Evolutionary conservation across 805 yeast genomes (phyloP).

Genomic region (Lipomyces kockii): DNA sequence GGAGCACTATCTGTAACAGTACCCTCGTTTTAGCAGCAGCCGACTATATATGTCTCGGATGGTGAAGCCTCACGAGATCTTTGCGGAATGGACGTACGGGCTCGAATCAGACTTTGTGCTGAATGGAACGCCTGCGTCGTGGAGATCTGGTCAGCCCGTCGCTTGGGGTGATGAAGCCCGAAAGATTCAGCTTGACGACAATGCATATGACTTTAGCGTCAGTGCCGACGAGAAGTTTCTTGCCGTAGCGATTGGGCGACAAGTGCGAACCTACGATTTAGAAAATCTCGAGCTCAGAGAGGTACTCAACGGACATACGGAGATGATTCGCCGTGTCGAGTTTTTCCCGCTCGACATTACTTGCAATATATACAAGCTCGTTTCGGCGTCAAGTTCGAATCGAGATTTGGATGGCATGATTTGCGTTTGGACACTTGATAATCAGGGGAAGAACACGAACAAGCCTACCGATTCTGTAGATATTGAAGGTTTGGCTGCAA

Average conservation of each 20-base stretch:
- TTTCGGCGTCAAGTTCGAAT: background rate
- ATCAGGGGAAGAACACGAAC: background rate
- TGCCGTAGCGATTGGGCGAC: background rate
- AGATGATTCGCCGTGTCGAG: background rate
- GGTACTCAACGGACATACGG: conserved; percentile 1
- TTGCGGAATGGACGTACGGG: background rate
- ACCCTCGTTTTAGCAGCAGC: too few relatives aligned
- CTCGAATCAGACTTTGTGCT: conserved; percentile 3
- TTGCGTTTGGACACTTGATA: conserved; percentile 3
- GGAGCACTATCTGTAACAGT: too few relatives aligned
- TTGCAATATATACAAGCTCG: background rate
- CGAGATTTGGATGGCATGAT: background rate
- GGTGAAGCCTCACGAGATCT: too few relatives aligned
- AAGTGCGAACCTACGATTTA: background rate
- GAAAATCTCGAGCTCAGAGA: background rate
- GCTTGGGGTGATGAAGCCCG: conserved; percentile 3
- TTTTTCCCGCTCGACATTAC: background rate
- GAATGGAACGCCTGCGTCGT: conserved; percentile 5
- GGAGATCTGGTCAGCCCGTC: background rate
- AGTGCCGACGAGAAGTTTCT: conserved; percentile 3
- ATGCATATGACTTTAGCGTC: background rate
- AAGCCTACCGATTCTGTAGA: background rate
- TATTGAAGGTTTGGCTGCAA: background rate
- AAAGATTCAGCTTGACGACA: background rate
- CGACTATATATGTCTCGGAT: too few relatives aligned